Percentiles rank a stretch among this genome's conserved stretches.
phyloP scores from a whole-genome alignment of 345 rosid genomes.

The Eucalyptus marginata region DNA sequence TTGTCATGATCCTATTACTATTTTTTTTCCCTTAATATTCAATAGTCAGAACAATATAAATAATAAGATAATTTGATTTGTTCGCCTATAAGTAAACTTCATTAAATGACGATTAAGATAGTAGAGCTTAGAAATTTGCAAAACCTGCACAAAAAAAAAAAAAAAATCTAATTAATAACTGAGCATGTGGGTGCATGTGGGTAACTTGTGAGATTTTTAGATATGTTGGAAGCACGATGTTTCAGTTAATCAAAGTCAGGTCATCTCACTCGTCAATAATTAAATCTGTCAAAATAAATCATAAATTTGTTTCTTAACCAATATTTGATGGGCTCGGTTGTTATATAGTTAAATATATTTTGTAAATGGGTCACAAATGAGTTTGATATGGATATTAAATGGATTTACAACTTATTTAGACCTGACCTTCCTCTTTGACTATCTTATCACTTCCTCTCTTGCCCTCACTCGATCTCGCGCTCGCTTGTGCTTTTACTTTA shows the following conservation, averaged over 20 bases:
- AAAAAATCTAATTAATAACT: not conserved
- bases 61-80: not conserved
- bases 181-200: not conserved
- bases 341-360: not conserved
- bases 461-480: rapidly evolving
- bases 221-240: not conserved
- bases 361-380: too few species aligned
- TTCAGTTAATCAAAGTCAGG: not conserved
- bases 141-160: not conserved
- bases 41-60: not conserved
- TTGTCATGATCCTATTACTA: not conserved
- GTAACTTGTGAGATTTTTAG: not conserved
- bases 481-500: too few species aligned
- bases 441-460: not conserved
- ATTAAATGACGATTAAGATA: not conserved
- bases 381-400: not conserved
- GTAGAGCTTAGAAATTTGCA: not conserved
- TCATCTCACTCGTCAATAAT: not conserved
- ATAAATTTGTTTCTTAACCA: too few species aligned
- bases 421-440: rapidly evolving
- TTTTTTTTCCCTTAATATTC: not conserved
- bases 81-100: not conserved
- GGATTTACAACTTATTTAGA: too few species aligned
- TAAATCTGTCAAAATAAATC: not conserved
- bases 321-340: not conserved